Percentiles rank a stretch among this genome's conserved stretches.
Evolutionary conservation across 2,329 filamentous ascomycete species (phyloP).

Genomic region (Fusarium chlamydosporum): DNA sequence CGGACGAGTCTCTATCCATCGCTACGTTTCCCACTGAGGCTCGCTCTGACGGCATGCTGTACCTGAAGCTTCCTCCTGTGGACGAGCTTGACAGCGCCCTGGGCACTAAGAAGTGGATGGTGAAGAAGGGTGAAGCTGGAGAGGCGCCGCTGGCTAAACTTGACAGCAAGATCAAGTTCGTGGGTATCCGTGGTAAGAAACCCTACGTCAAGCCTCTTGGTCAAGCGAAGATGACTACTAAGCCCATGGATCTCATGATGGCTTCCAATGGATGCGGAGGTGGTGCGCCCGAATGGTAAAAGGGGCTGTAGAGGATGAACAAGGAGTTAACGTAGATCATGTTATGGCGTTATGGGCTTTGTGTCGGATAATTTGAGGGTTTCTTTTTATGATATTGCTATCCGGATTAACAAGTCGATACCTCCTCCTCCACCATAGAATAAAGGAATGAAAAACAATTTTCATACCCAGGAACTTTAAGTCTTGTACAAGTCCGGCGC

Average conservation of each 20-base stretch:
- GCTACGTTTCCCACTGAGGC: conserved; percentile 85
- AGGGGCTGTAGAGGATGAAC: conserved; percentile 8
- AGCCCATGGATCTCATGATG: conserved; percentile 57
- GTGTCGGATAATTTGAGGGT: neutral
- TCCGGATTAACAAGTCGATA: neutral
- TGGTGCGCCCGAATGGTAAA: conserved; percentile 63
- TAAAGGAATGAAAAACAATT: neutral
- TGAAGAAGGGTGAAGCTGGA: conserved; percentile 76
- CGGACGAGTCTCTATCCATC: conserved; percentile 81
- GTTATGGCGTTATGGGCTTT: conserved; percentile 27
- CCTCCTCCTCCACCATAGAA: neutral
- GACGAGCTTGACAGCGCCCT: conserved; percentile 84
- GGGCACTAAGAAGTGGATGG: conserved; percentile 83
- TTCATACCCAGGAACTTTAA: no score
- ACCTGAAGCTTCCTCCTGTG: conserved; percentile 83
- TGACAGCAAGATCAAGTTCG: conserved; percentile 62
- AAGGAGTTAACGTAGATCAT: conserved; percentile 2
- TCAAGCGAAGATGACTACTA: conserved; percentile 54
- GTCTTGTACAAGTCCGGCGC: no score
- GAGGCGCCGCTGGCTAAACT: conserved; percentile 60
- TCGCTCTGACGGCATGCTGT: conserved; percentile 79
- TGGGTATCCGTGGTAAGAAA: conserved; percentile 61
- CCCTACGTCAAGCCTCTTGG: conserved; percentile 56
- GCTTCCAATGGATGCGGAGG: conserved; percentile 58
- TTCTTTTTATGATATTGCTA: neutral